Conservation (phyloP, 371 early-diverging fungal species). For the Rhizopus microsporus region DNA sequence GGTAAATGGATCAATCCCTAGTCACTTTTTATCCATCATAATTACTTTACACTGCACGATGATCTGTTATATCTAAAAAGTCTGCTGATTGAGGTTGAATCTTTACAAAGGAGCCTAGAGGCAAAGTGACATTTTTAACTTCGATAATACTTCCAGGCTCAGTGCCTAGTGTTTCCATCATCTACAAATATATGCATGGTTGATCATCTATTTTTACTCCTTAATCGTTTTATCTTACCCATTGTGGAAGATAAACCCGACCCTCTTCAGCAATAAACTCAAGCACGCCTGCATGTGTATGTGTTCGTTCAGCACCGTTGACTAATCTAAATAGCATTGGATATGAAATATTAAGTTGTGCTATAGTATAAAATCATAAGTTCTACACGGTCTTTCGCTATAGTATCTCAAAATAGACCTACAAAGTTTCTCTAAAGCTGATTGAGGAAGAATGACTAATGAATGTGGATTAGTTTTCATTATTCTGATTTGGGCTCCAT, state of each 20-base stretch:
- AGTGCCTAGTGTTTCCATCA: slow-evolving; percentile 90
- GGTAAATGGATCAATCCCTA: not conserved
- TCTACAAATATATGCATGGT: slow-evolving; percentile 45
- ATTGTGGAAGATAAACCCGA: slow-evolving; percentile 93
- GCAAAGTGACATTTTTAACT: slow-evolving; percentile 80
- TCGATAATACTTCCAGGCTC: slow-evolving; percentile 79
- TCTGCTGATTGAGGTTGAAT: slow-evolving; percentile 98
- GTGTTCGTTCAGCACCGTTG: slow-evolving; percentile 51
- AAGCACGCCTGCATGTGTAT: slow-evolving; percentile 96
- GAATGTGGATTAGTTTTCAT: slow-evolving; percentile 3
- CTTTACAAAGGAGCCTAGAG: slow-evolving; percentile 92
- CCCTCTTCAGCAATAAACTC: slow-evolving; percentile 99
- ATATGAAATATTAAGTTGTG: slow-evolving; percentile 85
- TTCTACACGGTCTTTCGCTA: not conserved
- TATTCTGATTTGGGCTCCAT: too few species aligned
- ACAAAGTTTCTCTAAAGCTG: slow-evolving; percentile 86
- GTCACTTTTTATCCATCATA: not conserved
- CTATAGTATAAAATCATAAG: slow-evolving; percentile 29
- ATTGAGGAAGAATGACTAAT: slow-evolving; percentile 83
- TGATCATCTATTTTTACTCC: not conserved
- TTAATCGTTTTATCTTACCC: slow-evolving; percentile 62
- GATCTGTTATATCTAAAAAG: slow-evolving; percentile 98
- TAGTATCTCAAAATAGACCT: slow-evolving; percentile 21
- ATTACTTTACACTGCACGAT: slow-evolving; percentile 86
- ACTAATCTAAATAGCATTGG: slow-evolving; percentile 90